Evolutionary conservation across 2,329 filamentous ascomycete genomes (phyloP).

Genomic region (Aspergillus sp.): DNA sequence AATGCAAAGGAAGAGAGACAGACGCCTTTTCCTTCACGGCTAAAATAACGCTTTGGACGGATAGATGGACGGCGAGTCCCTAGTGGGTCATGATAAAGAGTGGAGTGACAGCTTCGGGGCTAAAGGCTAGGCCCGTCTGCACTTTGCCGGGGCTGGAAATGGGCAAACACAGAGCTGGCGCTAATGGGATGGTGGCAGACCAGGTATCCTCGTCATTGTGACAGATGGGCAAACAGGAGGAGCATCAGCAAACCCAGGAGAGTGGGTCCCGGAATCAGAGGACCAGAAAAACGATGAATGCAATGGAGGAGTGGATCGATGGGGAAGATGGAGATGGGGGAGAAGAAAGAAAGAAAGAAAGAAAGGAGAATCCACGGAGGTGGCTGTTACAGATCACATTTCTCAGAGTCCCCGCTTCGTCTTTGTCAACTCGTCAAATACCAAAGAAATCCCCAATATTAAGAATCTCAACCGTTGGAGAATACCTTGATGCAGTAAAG

Average conservation of each 20-base stretch:
- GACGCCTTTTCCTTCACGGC: not conserved
- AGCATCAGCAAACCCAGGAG: not conserved
- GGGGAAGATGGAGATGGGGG: not conserved
- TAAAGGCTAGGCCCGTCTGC: not conserved
- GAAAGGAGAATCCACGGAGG: not conserved
- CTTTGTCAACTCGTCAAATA: too few relatives aligned
- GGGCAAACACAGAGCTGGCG: slow-evolving; percentile 1
- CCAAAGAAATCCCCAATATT: too few relatives aligned
- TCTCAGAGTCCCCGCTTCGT: not conserved
- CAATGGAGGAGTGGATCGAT: not conserved
- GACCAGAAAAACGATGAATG: not conserved
- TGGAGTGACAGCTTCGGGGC: not conserved
- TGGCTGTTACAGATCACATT: slow-evolving; percentile 6
- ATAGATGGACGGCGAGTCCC: not conserved
- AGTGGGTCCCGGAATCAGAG: not conserved
- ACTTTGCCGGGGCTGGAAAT: not conserved
- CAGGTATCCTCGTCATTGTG: slow-evolving; percentile 13
- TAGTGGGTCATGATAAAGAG: slow-evolving; percentile 4
- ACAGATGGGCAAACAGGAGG: slow-evolving; percentile 17
- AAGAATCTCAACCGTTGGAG: too few relatives aligned
- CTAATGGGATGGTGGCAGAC: slow-evolving; percentile 10
- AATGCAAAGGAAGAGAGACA: not conserved
- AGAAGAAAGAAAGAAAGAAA: not conserved
- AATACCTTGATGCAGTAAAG: too few relatives aligned
- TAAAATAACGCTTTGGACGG: not conserved